A percentile compares a stretch with the other conserved stretches of the same genome.
phyloP scores from a whole-genome alignment of 805 yeast species.

The Lipomyces mesembrius region DNA sequence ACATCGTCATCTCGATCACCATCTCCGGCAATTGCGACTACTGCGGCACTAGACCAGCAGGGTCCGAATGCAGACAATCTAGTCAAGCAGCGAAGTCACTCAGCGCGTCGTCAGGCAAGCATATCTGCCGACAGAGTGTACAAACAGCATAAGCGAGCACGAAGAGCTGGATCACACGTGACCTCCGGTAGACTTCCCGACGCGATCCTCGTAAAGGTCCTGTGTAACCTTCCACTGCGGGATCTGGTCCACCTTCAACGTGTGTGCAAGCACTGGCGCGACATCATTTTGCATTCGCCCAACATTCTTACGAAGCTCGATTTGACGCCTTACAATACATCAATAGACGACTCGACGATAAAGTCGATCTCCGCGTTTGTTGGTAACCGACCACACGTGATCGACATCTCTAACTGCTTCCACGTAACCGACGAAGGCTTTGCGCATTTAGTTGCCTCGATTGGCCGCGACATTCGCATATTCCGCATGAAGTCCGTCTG shows the following conservation, averaged over 20 bases:
- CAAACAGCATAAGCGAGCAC: constrained; percentile 11
- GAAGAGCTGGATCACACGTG: constrained; percentile 4
- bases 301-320: constrained; percentile 59
- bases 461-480: constrained; percentile 62
- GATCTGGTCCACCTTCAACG: constrained; percentile 63
- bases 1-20: constrained; percentile 15
- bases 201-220: constrained; percentile 57
- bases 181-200: constrained; percentile 54
- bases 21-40: constrained; percentile 7
- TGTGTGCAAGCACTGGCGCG: constrained; percentile 72
- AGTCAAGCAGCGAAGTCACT: not conserved
- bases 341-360: constrained; percentile 61
- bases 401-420: constrained; percentile 73
- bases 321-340: constrained; percentile 64
- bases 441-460: constrained; percentile 69
- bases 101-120: constrained; percentile 1
- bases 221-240: constrained; percentile 59
- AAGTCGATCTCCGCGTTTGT: constrained; percentile 68
- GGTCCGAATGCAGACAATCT: not conserved
- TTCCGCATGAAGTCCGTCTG: constrained; percentile 71
- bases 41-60: not conserved
- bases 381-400: constrained; percentile 60
- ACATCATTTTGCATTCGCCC: constrained; percentile 61
- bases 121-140: not conserved
- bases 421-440: constrained; percentile 79